These are phyloP conservation scores for Porcisia hertigi DNA, from an alignment of 208 protist species.

Conservation along the genomic window DNA sequence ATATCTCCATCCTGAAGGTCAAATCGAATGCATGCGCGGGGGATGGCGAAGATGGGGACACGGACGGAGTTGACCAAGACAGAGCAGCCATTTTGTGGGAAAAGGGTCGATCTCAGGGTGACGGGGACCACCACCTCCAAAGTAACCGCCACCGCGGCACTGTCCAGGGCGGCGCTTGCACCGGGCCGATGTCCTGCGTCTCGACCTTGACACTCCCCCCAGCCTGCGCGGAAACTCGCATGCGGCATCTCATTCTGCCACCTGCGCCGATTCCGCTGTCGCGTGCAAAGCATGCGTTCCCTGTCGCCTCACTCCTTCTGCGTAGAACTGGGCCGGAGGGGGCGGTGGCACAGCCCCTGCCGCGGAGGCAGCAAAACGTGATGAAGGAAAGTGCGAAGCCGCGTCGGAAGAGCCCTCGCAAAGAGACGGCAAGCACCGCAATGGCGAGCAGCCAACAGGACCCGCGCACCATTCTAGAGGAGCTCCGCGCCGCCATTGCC, in stretches of 20 bases:
- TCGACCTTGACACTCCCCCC: background rate
- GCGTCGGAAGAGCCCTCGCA: background rate
- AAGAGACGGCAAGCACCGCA: background rate
- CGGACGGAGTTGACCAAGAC: background rate
- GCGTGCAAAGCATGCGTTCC: too few species aligned
- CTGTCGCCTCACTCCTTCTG: background rate
- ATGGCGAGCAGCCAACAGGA: background rate
- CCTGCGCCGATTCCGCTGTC: slow-evolving; percentile 1
- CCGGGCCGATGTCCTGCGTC: background rate
- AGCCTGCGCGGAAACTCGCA: background rate
- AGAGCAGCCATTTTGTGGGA: background rate
- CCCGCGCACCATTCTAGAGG: slow-evolving; percentile 36
- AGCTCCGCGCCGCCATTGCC: slow-evolving; percentile 30
- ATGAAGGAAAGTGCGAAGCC: background rate
- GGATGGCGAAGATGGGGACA: background rate
- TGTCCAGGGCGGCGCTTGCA: background rate
- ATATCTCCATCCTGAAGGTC: slow-evolving; percentile 21
- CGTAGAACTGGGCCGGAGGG: background rate
- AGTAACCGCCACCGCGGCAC: background rate
- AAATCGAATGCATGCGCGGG: background rate
- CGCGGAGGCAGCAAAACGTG: background rate
- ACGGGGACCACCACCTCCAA: background rate
- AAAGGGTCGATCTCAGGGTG: background rate
- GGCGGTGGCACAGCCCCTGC: background rate
- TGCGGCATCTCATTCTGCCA: background rate